Percentiles rank a stretch among this genome's conserved stretches.
These are phyloP conservation scores for Chenopodium suecicum DNA, from an alignment of 148 eudicot genomes.

Conservation along the genomic window DNA sequence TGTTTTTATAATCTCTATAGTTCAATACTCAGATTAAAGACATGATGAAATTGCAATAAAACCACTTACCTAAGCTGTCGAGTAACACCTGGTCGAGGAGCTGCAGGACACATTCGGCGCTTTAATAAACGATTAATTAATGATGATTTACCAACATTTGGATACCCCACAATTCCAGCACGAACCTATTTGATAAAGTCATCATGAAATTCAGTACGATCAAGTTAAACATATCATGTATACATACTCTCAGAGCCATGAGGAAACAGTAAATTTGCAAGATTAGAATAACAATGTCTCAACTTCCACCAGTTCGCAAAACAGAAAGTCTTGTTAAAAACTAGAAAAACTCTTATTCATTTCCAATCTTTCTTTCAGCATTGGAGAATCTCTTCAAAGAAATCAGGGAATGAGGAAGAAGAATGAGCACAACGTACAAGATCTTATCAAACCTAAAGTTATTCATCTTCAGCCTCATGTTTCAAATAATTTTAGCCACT, in stretches of 20 bases:
- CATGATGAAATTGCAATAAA: constrained; percentile 7
- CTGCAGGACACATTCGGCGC: constrained; percentile 94
- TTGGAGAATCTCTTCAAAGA: not conserved
- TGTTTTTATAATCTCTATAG: not conserved
- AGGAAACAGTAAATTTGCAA: not conserved
- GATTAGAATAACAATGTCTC: too few species aligned
- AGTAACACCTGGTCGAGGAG: constrained; percentile 99
- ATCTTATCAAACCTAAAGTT: not conserved
- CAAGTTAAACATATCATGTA: not conserved
- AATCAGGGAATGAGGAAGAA: not conserved
- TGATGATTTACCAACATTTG: constrained; percentile 99
- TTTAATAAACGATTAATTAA: constrained; percentile 92
- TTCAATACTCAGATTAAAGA: not conserved
- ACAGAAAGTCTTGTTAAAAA: not conserved
- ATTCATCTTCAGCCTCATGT: not conserved
- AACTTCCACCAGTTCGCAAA: too few species aligned
- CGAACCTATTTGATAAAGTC: constrained; percentile 62
- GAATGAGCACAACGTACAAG: not conserved
- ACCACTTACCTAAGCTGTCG: constrained; percentile 69
- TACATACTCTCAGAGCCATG: not conserved
- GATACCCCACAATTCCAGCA: constrained; percentile 98
- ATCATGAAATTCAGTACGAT: constrained; percentile 10
- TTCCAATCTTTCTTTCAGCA: not conserved
- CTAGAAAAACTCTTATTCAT: not conserved
- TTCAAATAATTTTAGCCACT: not conserved